Base-by-base conservation (phyloP, 2,329 filamentous ascomycete genomes). In the Tolypocladium tundrense region DNA sequence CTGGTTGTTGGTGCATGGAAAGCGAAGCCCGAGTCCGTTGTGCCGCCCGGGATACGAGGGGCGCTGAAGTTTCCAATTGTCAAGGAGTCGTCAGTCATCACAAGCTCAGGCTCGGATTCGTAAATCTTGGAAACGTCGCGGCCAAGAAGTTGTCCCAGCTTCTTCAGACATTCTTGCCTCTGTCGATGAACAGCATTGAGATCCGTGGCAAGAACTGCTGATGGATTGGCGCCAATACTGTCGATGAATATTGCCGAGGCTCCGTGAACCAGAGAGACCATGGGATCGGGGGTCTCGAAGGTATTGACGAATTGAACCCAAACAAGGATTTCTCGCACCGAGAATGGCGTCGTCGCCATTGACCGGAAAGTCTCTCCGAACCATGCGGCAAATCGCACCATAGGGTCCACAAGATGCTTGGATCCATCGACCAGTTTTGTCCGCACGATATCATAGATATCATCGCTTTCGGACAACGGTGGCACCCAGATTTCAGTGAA, bases 401-500 rank as follows among this genome's bases (percentile, higher is more conserved):
- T 90, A 6, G 83, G 76, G 41, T 77, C 75, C 0, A 91, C 85
- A 62, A 88, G 79, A 1, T 77, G 68, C 61, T 81, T 79, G 8
- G 82, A 78, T 19, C 75, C 72, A 0, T 77, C 70, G 4, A 73
- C 72, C 21, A 99, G 78, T 70, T 96, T 97, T 14, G 86, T 84
- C 55, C 80, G 77, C 19, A 97, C 85, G 63, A 99, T 99, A 50
- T 95, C 88, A 24, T 91, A 75, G 40, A 97, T 87, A 68, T 99
- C 95, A 37, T 91, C 86, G 55, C 85, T 82, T 60, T 93, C 89
- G 1, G 91, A 91, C 59, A 97, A 76, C 1, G 92, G 83, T 1
- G 94, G 91, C 0, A 97, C 94, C 94, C 94, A 99, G 10, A 99
- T 97, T 72, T 99, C 94, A 0, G 94, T 99, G 70, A 99, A 96